Evolutionary conservation across 1,284 basidiomycete species (phyloP).

Genomic region (Neonothopanus nambi): DNA sequence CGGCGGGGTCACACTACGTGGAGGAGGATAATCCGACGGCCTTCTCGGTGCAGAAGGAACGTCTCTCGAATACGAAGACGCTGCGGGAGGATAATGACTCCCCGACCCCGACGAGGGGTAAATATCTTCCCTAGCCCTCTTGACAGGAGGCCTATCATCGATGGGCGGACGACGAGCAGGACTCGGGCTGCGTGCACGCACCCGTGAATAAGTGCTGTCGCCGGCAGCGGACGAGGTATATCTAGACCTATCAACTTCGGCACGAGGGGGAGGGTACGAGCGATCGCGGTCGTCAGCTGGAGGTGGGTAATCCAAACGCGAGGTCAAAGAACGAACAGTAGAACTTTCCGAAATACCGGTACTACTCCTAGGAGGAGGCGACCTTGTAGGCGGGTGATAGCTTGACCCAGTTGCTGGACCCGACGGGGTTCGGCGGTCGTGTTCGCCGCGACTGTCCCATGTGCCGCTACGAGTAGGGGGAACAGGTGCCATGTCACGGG

Average conservation of each 20-base stretch:
- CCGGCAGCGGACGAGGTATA: not conserved
- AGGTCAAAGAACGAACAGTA: too few relatives aligned
- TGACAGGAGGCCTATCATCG: constrained; percentile 5
- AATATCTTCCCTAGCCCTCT: constrained; percentile 5
- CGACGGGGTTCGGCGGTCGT: constrained; percentile 25
- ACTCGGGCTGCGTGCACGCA: constrained; percentile 8
- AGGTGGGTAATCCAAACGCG: constrained; percentile 10
- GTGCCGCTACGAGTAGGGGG: constrained; percentile 23
- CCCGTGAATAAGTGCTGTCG: not conserved
- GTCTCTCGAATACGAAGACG: not conserved
- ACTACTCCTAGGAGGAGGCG: too few relatives aligned
- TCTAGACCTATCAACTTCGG: not conserved
- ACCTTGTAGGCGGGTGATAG: too few relatives aligned
- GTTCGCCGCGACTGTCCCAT: too few relatives aligned
- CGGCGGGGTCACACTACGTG: not conserved
- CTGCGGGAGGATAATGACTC: not conserved
- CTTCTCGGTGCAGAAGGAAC: not conserved
- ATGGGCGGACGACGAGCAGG: not conserved
- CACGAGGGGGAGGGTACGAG: not conserved
- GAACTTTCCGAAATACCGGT: too few relatives aligned
- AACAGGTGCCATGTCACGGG: constrained; percentile 12
- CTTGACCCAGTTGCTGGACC: too few relatives aligned
- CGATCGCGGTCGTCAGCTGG: constrained; percentile 8
- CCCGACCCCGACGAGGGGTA: not conserved
- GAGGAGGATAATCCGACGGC: constrained; percentile 2